Base-by-base conservation (phyloP, 805 yeast genomes). In the Suhomyces sp. region DNA sequence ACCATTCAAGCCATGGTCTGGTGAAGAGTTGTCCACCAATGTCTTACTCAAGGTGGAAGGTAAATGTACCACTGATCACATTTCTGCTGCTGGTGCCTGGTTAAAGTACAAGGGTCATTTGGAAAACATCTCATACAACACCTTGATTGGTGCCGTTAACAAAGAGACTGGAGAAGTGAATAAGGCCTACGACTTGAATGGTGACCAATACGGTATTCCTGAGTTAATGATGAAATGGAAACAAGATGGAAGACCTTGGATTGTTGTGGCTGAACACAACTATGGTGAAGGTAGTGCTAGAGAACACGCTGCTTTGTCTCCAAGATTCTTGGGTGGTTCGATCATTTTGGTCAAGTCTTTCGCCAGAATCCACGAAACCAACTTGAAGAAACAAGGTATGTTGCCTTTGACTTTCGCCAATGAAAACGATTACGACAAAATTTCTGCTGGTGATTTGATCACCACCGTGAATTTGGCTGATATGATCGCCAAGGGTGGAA, bases 261-360 rank as follows among this genome's bases (percentile, higher is more conserved):
- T 85, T 60, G 97, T 94, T 45, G 87, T 94, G 70, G 99, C 97
- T 78, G 98, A 90, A 71, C 97, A 93, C 80, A 93, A 93, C 83
- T 90, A 92, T 69, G 99, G 99, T 83, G 99, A 93, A 83, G 99
- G 99, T 81, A 92, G 97, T 59, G 93, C 98, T 66, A 90, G 99
- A 84, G 99, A 93, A 81, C 99, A 93, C 66, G 99, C 99, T 46
- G 98, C 98, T 13, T 79, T 94, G 60, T 90, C 94, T 33, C 99
- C 98, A 52, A 83, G 96, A 73, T 94, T 89, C 78, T 80, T 94
- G 45, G 98, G 97, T 55, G 98, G 99, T 57, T 74, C 86, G 54
- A 83, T 91, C 58, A 87, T 93, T 57, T 76, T 93, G 57, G 96
- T 90, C 62, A 93, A 92, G 73, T 92, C 97, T 8, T 93, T 93